Conservation (phyloP, 2,329 filamentous ascomycete species). For the Trichoderma lentiforme region DNA sequence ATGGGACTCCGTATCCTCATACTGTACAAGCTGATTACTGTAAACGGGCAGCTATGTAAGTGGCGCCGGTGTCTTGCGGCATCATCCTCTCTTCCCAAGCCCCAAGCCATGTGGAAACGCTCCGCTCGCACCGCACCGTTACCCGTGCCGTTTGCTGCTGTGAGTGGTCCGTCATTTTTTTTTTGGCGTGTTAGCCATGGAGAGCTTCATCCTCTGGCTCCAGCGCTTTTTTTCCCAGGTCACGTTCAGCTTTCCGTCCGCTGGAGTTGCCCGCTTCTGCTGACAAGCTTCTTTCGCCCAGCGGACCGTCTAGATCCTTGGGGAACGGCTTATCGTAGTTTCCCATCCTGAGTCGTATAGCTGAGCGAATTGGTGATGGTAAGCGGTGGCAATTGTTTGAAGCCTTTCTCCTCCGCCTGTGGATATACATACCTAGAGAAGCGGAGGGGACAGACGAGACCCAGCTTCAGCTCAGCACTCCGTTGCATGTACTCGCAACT, state of each 20-base stretch:
- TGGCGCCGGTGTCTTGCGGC: neutral
- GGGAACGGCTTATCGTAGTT: neutral
- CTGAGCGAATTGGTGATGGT: neutral
- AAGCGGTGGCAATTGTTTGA: neutral
- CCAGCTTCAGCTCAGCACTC: neutral
- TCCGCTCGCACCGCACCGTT: conserved; percentile 20
- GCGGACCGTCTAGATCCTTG: neutral
- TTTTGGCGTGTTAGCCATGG: neutral
- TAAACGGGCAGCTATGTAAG: neutral
- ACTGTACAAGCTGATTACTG: neutral
- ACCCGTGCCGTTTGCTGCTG: conserved; percentile 15
- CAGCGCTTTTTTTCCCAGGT: neutral
- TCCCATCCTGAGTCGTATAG: neutral
- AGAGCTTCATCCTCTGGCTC: neutral
- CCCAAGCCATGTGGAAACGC: conserved; percentile 17
- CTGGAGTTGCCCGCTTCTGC: conserved; percentile 13
- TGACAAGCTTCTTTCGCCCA: neutral
- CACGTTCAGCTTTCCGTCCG: neutral
- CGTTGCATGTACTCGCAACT: neutral
- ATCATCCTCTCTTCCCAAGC: neutral
- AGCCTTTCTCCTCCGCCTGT: neutral
- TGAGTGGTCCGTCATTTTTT: conserved; percentile 3
- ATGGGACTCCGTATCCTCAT: neutral
- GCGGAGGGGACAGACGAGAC: neutral
- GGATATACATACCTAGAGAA: neutral